phyloP scores from a whole-genome alignment of 2,329 filamentous ascomycete species.

The Fusarium miscanthi region DNA sequence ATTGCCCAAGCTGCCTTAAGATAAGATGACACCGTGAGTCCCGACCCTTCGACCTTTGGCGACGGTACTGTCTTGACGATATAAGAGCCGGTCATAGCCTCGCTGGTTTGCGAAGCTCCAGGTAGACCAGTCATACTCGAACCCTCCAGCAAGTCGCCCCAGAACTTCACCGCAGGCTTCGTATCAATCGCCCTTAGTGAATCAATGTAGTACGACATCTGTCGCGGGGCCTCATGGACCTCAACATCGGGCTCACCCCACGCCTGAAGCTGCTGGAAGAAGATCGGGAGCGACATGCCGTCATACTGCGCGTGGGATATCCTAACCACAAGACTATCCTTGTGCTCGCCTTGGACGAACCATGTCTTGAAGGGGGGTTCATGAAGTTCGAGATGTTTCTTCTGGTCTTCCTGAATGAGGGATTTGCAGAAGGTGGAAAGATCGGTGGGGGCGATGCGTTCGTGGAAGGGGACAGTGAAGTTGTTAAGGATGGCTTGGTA shows the following conservation, averaged over 20 bases:
- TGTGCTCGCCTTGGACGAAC: not conserved
- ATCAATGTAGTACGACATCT: not conserved
- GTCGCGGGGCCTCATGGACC: not conserved
- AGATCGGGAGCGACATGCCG: not conserved
- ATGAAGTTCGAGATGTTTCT: not conserved
- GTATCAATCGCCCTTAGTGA: not conserved
- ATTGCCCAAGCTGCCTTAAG: not conserved
- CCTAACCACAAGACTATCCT: not conserved
- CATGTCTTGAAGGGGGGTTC: not conserved
- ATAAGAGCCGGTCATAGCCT: not conserved
- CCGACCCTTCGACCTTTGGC: not conserved
- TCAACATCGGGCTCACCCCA: not conserved
- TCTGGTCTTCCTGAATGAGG: not conserved
- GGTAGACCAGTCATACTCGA: not conserved
- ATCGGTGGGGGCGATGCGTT: rapidly evolving
- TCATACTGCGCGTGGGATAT: not conserved
- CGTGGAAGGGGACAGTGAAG: not conserved
- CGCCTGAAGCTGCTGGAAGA: not conserved
- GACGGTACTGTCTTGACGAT: not conserved
- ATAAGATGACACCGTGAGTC: not conserved
- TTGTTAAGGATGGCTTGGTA: not conserved
- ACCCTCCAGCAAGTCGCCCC: not conserved
- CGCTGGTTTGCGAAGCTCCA: rapidly evolving
- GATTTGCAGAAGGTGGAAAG: not conserved
- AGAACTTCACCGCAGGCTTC: not conserved